Conservation (phyloP, 768 basidiomycete species). For the Mycena venus region DNA sequence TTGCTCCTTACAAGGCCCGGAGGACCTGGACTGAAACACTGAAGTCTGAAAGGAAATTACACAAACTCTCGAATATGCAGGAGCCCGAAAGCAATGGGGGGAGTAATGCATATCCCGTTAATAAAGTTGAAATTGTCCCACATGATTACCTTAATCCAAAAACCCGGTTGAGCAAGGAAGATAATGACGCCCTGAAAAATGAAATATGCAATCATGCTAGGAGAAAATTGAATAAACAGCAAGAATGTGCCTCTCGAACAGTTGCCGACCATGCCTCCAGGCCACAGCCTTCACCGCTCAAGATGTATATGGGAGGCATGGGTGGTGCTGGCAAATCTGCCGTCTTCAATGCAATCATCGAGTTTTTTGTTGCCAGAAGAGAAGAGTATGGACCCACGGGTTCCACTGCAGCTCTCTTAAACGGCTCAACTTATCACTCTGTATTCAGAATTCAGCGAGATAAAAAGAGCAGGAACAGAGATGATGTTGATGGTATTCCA, state of each 20-base stretch:
- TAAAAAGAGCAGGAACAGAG: not conserved
- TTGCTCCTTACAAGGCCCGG: not conserved
- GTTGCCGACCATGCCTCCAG: conserved; percentile 37
- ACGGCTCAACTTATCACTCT: conserved; percentile 53
- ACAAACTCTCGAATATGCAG: not conserved
- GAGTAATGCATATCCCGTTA: not conserved
- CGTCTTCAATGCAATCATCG: conserved; percentile 41
- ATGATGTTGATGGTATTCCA: not conserved
- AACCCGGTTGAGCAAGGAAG: not conserved
- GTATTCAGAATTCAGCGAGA: conserved; percentile 18
- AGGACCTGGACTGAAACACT: not conserved
- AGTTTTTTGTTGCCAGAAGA: conserved; percentile 35
- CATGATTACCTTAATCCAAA: no score
- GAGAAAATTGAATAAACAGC: conserved; percentile 46
- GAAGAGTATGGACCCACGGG: conserved; percentile 47
- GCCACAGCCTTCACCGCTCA: conserved; percentile 30
- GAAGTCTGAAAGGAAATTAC: no score
- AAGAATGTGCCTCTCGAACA: conserved; percentile 46
- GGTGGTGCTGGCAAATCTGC: conserved; percentile 48
- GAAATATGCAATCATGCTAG: no score
- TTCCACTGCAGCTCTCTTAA: conserved; percentile 44
- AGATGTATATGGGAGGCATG: conserved; percentile 50
- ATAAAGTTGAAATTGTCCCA: not conserved
- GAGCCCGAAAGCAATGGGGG: no score
- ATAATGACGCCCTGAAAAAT: not conserved